phyloP scores from a whole-genome alignment of 768 basidiomycete genomes.

The Austroboletus eburneus region DNA sequence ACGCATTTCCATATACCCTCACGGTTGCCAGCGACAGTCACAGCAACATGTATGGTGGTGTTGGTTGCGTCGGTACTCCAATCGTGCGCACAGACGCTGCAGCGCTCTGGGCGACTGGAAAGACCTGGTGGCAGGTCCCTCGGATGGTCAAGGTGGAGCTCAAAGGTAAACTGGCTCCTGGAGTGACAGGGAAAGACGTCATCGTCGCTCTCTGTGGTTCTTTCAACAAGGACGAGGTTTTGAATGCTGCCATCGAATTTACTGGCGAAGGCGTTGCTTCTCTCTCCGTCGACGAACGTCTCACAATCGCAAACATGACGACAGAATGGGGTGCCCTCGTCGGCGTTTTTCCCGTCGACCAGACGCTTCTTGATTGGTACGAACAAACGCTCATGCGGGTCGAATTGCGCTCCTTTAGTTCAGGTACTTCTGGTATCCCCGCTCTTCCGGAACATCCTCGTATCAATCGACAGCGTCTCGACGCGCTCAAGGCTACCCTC shows the following conservation, averaged over 20 bases:
- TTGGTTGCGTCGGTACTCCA: slow-evolving; percentile 95
- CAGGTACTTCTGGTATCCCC: slow-evolving; percentile 46
- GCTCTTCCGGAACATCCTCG: slow-evolving; percentile 80
- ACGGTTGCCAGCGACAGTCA: slow-evolving; percentile 97
- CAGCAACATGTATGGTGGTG: slow-evolving; percentile 98
- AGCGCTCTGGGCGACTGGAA: slow-evolving; percentile 96
- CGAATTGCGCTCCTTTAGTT: slow-evolving; percentile 72
- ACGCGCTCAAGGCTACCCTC: slow-evolving; percentile 51
- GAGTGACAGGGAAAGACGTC: slow-evolving; percentile 97
- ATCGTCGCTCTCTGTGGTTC: slow-evolving; percentile 95
- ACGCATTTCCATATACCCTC: slow-evolving; percentile 92
- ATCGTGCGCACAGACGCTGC: slow-evolving; percentile 95
- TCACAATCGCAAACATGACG: slow-evolving; percentile 99
- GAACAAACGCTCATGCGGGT: slow-evolving; percentile 65
- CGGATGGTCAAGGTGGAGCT: slow-evolving; percentile 95
- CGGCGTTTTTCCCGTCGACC: slow-evolving; percentile 92
- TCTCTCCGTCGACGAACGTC: slow-evolving; percentile 83
- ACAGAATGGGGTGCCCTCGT: slow-evolving; percentile 99
- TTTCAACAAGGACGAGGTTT: slow-evolving; percentile 94
- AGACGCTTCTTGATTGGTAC: slow-evolving; percentile 82
- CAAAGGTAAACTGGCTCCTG: slow-evolving; percentile 72
- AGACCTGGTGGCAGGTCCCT: slow-evolving; percentile 99
- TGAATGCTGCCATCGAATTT: slow-evolving; percentile 97
- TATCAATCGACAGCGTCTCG: slow-evolving; percentile 70
- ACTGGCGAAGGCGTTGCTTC: slow-evolving; percentile 80